Evolutionary conservation across 108 stramenopile species (phyloP), one percentile per base, ranked within the genome.

Genomic region (Cylindrotheca fusiformis): DNA sequence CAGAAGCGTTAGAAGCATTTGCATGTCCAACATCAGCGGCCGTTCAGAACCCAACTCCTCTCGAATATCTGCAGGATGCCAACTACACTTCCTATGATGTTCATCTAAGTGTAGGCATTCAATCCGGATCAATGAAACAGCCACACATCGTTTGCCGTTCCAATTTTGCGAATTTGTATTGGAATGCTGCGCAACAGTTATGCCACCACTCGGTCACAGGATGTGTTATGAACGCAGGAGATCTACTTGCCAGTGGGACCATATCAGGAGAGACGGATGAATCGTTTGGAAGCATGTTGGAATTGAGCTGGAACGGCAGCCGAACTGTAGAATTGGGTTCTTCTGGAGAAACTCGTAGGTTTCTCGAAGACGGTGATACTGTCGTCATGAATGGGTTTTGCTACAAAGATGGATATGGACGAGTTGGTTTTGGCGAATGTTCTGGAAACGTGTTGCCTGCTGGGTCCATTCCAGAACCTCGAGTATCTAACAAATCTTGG

Each of bases 171-270:
- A 62, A 94, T 72, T 41, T 95, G 63, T 94, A 95, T 69, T 97
- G 96, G 96, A 94, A 82, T 31, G 79, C 90, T 10, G 76, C 71
- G 3, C 96, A 97, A 71, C 94, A 94, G 68, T 72, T 97, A 29
- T 88, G 82, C 14, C 96, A 97, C 69, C 96, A 97, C 72, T 76
- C 91, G 41, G 85, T 94, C 18, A 91, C 94, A 1, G 96, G 96
- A 8, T 95, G 93, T 70, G 60, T 78, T 8, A 90, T 97, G 88
- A 76, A 65, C 18, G 70, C 96, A 21, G 96, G 96, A 20, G 94
- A 97, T 69, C 63, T 95, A 30, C 59, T 95, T 6, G 96, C 87
- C 21, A 85, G 76, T 27, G 96, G 96, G 3, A 97, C 96, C 12
- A 94, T 97, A 57, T 85, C 83, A 41, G 94, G 93, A 21, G 48